Evolutionary conservation across 345 rosid genomes (phyloP).

Genomic region (Gossypioides kirkii): DNA sequence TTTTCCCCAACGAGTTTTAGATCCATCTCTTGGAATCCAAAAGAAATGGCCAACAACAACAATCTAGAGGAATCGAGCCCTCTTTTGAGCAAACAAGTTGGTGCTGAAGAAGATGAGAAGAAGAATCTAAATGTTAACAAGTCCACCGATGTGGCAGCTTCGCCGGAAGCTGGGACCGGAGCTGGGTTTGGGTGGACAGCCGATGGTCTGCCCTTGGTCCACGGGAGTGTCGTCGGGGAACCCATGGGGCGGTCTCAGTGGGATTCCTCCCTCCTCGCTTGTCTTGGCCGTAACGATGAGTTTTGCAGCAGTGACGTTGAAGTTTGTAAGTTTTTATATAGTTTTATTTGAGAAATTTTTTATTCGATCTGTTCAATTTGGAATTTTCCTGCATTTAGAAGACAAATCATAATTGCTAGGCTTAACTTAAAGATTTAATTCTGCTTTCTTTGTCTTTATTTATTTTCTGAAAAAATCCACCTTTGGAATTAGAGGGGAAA

Average conservation of each 20-base stretch:
- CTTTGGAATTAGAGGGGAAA: background rate
- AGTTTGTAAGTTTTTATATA: slow-evolving; percentile 65
- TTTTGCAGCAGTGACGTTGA: slow-evolving; percentile 98
- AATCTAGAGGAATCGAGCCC: slow-evolving; percentile 62
- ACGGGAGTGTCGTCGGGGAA: slow-evolving; percentile 86
- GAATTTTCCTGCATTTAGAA: background rate
- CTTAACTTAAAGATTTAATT: background rate
- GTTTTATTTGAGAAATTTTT: background rate
- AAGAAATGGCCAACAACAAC: background rate
- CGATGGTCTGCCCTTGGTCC: slow-evolving; percentile 66
- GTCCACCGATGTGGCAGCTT: slow-evolving; percentile 6
- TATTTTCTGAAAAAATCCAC: background rate
- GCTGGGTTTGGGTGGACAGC: slow-evolving; percentile 66
- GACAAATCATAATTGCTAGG: background rate
- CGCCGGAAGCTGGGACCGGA: slow-evolving; percentile 16
- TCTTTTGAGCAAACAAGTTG: slow-evolving; percentile 40
- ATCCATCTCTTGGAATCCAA: background rate
- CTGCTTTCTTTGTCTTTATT: too few species aligned
- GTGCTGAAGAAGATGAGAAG: slow-evolving; percentile 22
- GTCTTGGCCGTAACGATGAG: slow-evolving; percentile 86
- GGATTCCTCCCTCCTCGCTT: slow-evolving; percentile 63
- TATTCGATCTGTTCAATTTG: background rate
- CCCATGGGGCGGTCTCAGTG: slow-evolving; percentile 70
- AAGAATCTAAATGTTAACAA: slow-evolving; percentile 25
- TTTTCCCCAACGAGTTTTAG: background rate